Evolutionary conservation across 2,329 filamentous ascomycete genomes (phyloP), one percentile per base, ranked within the genome.

Genomic region (Conoideocrella luteorostrata): DNA sequence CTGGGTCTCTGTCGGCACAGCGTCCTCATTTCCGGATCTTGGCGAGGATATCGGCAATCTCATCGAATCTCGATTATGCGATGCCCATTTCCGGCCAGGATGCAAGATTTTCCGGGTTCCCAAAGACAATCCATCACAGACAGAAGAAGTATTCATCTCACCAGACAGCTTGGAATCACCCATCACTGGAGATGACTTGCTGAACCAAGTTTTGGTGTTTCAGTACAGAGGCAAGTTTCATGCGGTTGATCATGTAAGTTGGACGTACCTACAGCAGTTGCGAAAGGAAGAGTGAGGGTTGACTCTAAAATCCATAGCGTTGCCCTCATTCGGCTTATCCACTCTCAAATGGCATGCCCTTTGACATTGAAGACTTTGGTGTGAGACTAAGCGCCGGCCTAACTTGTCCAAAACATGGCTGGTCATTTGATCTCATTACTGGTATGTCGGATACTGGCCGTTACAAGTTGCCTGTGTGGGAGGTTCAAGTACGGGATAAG

Each of bases 281-380:
- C 15, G 26, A 12, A 26, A 18, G n/a, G n/a, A n/a, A n/a, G n/a
- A n/a, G n/a, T n/a, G n/a, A n/a, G n/a, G n/a, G n/a, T n/a, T n/a
- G n/a, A n/a, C n/a, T n/a, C n/a, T n/a, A n/a, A n/a, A n/a, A n/a
- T 15, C 7, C 7, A 7, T 47, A 83, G 79, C 68, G 72, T 69
- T 87, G 83, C 46, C 83, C 83, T 1, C 83, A 87, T 52, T 78
- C 76, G 1, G 75, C 80, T 0, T 86, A 75, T 45, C 82, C 83
- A 0, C 69, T 87, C 2, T 84, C 80, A 0, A 70, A 75, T 34
- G 81, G 78, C 0, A 73, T 63, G 0, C 68, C 80, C 0, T 86
- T 85, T 46, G 83, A 87, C 43, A 86, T 87, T 52, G 83, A 87
- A 51, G 83, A 87, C 47, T 87, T 86, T 56, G 82, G 83, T 0